These are phyloP conservation scores for Aureobasidium musti DNA, from an alignment of 2,329 filamentous ascomycete genomes.

Conservation along the genomic window DNA sequence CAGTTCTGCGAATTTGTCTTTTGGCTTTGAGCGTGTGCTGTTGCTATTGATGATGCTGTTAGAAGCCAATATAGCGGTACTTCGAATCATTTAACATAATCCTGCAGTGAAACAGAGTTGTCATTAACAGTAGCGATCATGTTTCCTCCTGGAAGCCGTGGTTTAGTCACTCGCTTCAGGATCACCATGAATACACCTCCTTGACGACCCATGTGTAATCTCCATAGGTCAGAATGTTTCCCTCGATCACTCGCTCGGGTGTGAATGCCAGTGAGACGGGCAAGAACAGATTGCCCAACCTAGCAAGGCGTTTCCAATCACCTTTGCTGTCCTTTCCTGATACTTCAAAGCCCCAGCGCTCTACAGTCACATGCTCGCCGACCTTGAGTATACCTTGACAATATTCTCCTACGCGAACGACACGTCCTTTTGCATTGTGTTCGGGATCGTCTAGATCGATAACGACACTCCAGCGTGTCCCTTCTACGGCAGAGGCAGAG, in stretches of 20 bases:
- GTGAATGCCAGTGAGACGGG: conserved; percentile 46
- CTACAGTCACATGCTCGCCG: conserved; percentile 50
- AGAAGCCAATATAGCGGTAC: background rate
- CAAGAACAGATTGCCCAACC: conserved; percentile 45
- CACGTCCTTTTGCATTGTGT: conserved; percentile 49
- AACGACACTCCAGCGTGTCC: conserved; percentile 42
- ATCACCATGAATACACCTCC: conserved; percentile 37
- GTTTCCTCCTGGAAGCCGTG: background rate
- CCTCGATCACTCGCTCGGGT: conserved; percentile 38
- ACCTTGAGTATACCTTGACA: conserved; percentile 59
- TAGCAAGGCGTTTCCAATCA: conserved; percentile 44
- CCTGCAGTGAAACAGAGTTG: background rate
- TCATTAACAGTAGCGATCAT: background rate
- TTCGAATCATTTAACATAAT: background rate
- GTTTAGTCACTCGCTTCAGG: background rate
- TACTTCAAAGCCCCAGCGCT: conserved; percentile 57
- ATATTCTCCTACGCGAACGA: conserved; percentile 57
- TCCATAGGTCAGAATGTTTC: conserved; percentile 39
- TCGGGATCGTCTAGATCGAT: conserved; percentile 44
- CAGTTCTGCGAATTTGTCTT: too few species aligned
- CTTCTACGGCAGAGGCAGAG: conserved; percentile 38
- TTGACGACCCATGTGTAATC: conserved; percentile 45
- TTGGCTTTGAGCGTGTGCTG: too few species aligned
- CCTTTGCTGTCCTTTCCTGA: conserved; percentile 30
- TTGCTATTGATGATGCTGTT: too few species aligned